These are phyloP conservation scores for Aspergillus diversus DNA, from an alignment of 495 filamentous ascomycete species.

Conservation along the genomic window DNA sequence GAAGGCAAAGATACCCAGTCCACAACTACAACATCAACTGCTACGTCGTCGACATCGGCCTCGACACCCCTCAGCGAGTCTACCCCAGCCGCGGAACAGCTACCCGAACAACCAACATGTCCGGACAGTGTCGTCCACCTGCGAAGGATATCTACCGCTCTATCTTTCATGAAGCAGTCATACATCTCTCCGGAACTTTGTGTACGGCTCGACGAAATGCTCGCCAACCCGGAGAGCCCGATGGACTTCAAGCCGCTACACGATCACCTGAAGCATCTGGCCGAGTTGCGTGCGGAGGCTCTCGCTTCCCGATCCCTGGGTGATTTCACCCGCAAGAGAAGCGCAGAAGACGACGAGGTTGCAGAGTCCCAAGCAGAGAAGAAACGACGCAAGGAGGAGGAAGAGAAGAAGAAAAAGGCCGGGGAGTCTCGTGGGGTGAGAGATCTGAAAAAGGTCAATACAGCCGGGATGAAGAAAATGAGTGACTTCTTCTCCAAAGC, in stretches of 20 bases:
- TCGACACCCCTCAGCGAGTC: constrained; percentile 49
- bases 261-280: constrained; percentile 64
- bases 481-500: constrained; percentile 89
- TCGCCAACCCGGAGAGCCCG: constrained; percentile 47
- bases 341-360: constrained; percentile 68
- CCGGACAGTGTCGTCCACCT: constrained; percentile 59
- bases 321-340: constrained; percentile 78
- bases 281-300: constrained; percentile 68
- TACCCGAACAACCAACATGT: constrained; percentile 38
- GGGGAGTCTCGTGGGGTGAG: constrained; percentile 72
- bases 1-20: constrained; percentile 39
- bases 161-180: constrained; percentile 73
- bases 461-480: constrained; percentile 94
- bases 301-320: constrained; percentile 63
- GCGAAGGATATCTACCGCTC: constrained; percentile 72
- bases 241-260: constrained; percentile 73
- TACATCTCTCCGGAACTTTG: constrained; percentile 66
- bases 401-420: constrained; percentile 75
- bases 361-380: constrained; percentile 54
- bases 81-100: constrained; percentile 17
- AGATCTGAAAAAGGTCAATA: constrained; percentile 86
- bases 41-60: constrained; percentile 38
- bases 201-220: constrained; percentile 47
- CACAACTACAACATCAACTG: constrained; percentile 34
- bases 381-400: constrained; percentile 70